phyloP scores from a whole-genome alignment of 257 asterid species.

The Cordia subcordata region DNA sequence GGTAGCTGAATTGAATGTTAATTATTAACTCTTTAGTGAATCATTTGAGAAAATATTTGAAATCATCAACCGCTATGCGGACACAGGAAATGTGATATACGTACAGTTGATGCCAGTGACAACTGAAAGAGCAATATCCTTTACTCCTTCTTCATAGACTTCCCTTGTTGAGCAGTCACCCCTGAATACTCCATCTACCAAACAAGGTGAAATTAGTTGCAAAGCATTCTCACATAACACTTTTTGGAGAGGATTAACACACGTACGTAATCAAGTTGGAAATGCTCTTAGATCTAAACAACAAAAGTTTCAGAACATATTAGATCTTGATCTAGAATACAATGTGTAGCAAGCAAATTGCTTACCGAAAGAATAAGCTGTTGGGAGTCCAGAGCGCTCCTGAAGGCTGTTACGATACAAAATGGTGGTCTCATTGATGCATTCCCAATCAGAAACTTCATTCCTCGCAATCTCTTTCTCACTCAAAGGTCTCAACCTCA shows the following conservation, averaged over 20 bases:
- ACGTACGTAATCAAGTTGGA: too few relatives aligned
- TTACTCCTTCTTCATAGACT: constrained; percentile 15
- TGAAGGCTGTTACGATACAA: constrained; percentile 8
- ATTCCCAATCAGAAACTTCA: constrained; percentile 15
- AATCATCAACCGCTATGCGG: background rate
- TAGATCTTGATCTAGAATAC: background rate
- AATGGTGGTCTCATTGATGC: constrained; percentile 14
- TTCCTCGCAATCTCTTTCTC: constrained; percentile 8
- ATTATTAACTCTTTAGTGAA: background rate
- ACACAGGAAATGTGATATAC: too few relatives aligned
- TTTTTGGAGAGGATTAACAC: background rate
- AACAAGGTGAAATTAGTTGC: background rate
- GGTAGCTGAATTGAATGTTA: constrained; percentile 5
- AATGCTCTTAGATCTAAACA: too few relatives aligned
- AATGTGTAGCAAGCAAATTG: background rate
- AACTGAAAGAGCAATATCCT: constrained; percentile 15
- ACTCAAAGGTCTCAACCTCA: constrained; percentile 15
- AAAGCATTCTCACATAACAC: background rate
- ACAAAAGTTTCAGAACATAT: background rate
- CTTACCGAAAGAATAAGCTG: constrained; percentile 15
- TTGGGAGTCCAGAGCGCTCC: constrained; percentile 1
- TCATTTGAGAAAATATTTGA: background rate
- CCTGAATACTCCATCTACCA: constrained; percentile 14
- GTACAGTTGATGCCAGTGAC: constrained; percentile 12
- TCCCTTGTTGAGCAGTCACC: constrained; percentile 12